phyloP scores from a whole-genome alignment of 371 early-diverging fungal genomes.

The Batrachochytrium dendrobatidis region DNA sequence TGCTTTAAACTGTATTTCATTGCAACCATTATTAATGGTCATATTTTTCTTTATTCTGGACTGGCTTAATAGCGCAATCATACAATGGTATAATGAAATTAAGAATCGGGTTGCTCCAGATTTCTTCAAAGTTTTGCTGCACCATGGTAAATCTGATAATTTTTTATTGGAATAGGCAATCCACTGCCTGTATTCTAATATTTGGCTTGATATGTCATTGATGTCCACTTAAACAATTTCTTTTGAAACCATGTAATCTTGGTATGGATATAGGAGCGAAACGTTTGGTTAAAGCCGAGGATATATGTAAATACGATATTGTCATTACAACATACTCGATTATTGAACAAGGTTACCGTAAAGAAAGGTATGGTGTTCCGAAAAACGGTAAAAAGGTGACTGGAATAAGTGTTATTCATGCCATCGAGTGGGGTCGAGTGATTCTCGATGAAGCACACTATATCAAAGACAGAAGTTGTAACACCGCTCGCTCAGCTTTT shows the following conservation, averaged over 20 bases:
- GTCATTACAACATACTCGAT: constrained; percentile 82
- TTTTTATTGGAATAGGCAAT: no score
- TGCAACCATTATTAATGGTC: background rate
- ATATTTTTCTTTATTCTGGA: no score
- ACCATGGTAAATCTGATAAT: constrained; percentile 67
- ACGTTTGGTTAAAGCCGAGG: no score
- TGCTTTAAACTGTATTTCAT: no score
- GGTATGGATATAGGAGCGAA: no score
- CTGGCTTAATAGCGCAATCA: constrained; percentile 71
- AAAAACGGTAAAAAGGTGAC: constrained; percentile 48
- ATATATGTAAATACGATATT: constrained; percentile 63
- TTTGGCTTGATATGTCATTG: no score
- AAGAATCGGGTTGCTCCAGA: constrained; percentile 52
- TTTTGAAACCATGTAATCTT: no score
- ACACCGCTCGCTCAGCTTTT: constrained; percentile 84
- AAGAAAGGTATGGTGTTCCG: constrained; percentile 59
- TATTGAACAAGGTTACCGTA: constrained; percentile 66
- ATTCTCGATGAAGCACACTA: constrained; percentile 93
- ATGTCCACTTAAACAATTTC: no score
- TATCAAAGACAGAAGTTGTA: constrained; percentile 88
- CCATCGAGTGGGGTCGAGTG: constrained; percentile 76
- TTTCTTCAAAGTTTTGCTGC: constrained; percentile 57
- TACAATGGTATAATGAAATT: constrained; percentile 87
- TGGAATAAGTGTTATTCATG: constrained; percentile 63
- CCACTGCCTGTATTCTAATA: no score